Evolutionary conservation across 2,329 filamentous ascomycete species (phyloP), one percentile per base, ranked within the genome.

Genomic region (Fusarium denticulatum): DNA sequence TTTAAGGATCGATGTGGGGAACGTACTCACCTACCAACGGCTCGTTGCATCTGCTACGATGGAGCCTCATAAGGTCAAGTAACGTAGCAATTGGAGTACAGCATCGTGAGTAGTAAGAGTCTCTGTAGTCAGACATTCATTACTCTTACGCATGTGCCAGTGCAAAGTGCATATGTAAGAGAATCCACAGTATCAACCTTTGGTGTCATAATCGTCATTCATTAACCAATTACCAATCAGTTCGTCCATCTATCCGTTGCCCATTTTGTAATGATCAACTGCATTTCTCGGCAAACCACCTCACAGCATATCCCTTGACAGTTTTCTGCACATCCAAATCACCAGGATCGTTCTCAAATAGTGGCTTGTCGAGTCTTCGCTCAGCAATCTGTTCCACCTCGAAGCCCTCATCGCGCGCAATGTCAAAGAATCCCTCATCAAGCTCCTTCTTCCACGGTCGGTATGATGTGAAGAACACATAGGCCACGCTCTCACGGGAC

Each of bases 391-490:
- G 94, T 72, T 92, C 91, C 6, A 97, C 95, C 22, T 83, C 83
- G 69, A 98, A 93, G 0, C 94, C 95, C 55, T 86, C 87, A 58
- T 89, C 88, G 67, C 89, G 86, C 9, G 92, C 93, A 64, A 95
- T 79, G 55, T 95, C 93, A 79, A 98, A 98, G 84, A 98, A 98
- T 8, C 88, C 89, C 80, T 97, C 86, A 78, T 97, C 96, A 81
- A 94, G 93, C 71, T 95, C 88, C 77, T 93, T 87, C 79, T 98
- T 85, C 95, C 95, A 98, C 4, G 96, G 95, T 71, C 96, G 88
- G 83, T 98, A 97, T 26, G 94, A 95, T 0, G 95, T 97, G 84
- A 98, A 98, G 82, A 98, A 97, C 13, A 98, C 95, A 77, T 95
- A 89, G 5, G 95, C 94, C 60, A 87, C 87, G 55, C 92, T 89